These are phyloP conservation scores for Phytophthora fragariaefolia DNA, from an alignment of 352 stramenopile genomes.

Conservation along the genomic window DNA sequence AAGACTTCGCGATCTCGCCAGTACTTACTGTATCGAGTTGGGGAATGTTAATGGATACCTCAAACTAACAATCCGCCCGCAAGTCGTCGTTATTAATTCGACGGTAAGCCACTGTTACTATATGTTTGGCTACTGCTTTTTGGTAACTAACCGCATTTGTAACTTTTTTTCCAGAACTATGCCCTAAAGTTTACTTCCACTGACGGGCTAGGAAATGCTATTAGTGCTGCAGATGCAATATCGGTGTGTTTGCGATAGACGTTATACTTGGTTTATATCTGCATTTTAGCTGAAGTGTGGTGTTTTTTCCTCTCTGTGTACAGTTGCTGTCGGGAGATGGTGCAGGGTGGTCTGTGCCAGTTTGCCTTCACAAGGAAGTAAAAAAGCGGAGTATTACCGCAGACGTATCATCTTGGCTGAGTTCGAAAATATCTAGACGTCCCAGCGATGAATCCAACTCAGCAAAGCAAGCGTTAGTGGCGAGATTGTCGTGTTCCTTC, in stretches of 20 bases:
- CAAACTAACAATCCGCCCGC: slow-evolving; percentile 50
- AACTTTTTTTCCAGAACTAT: slow-evolving; percentile 23
- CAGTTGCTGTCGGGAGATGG: slow-evolving; percentile 41
- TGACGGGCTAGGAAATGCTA: slow-evolving; percentile 27
- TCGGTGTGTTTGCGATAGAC: slow-evolving; percentile 18
- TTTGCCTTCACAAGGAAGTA: slow-evolving; percentile 51
- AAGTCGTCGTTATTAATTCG: slow-evolving; percentile 65
- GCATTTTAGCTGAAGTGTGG: not conserved
- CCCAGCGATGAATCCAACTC: slow-evolving; percentile 41
- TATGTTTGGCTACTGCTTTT: not conserved
- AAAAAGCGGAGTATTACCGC: slow-evolving; percentile 58
- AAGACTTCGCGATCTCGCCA: slow-evolving; percentile 27
- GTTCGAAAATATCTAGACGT: slow-evolving; percentile 48
- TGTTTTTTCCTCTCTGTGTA: slow-evolving; percentile 1
- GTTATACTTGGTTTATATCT: not conserved
- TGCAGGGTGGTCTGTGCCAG: slow-evolving; percentile 48
- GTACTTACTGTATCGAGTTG: slow-evolving; percentile 47
- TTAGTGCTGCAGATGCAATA: slow-evolving; percentile 18
- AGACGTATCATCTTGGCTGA: slow-evolving; percentile 64
- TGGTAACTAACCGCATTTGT: slow-evolving; percentile 10
- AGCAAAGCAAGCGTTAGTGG: slow-evolving; percentile 38
- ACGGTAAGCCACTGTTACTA: slow-evolving; percentile 42
- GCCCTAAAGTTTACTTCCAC: slow-evolving; percentile 36
- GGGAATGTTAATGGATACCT: slow-evolving; percentile 37
- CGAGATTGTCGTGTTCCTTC: slow-evolving; percentile 61